phyloP scores from a whole-genome alignment of 202 grass and related monocot species.

The Digitaria exilis region DNA sequence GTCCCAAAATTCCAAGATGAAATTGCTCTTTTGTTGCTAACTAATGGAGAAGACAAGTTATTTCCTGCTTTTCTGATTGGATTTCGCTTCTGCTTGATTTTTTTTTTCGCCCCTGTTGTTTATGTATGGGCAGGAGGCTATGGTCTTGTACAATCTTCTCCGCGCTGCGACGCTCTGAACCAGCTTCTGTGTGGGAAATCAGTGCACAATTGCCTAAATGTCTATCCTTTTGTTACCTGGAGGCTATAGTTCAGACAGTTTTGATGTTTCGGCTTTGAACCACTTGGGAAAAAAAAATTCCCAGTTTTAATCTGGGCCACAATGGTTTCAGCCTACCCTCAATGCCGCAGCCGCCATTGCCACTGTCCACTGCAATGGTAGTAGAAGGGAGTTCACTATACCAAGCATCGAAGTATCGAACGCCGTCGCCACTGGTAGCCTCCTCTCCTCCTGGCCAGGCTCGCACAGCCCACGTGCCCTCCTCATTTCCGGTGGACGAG shows the following conservation, averaged over 20 bases:
- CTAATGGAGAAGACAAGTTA: not conserved
- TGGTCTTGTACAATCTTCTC: not conserved
- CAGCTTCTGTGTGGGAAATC: not conserved
- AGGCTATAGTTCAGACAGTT: not conserved
- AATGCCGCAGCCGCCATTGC: too few species aligned
- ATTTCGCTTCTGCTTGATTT: slow-evolving; percentile 3
- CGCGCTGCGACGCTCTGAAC: not conserved
- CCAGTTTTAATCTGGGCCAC: not conserved
- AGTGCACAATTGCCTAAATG: not conserved
- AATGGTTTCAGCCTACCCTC: not conserved
- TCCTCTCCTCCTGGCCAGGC: not conserved
- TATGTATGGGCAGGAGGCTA: not conserved
- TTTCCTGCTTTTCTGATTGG: too few species aligned
- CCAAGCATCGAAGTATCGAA: too few species aligned
- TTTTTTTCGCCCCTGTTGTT: not conserved
- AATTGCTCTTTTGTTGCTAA: not conserved
- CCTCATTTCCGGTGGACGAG: not conserved
- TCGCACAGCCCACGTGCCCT: not conserved
- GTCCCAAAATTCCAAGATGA: slow-evolving; percentile 1
- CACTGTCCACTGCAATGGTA: not conserved
- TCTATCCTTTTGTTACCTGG: not conserved
- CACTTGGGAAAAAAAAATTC: not conserved
- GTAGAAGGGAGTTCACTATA: too few species aligned
- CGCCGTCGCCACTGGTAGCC: not conserved
- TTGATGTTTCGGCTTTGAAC: too few species aligned